Base-by-base conservation (phyloP, 768 basidiomycete species). In the Collybia nuda region DNA sequence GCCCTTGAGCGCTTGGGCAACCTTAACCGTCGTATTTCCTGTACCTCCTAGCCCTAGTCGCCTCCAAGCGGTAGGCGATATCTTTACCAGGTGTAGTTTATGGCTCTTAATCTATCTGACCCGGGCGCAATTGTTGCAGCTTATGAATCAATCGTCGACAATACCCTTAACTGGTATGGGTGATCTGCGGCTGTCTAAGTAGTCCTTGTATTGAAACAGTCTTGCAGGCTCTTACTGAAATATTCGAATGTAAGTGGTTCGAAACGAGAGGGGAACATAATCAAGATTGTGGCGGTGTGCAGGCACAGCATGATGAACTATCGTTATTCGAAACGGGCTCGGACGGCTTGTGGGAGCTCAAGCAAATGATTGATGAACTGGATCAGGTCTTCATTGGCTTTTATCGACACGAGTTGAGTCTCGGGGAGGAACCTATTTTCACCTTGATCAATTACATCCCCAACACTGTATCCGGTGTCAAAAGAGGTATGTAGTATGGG, bases 381-480 rank as follows among this genome's bases (percentile, higher is more conserved):
- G 57, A 67, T 7, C 62, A 70, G 40, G 68, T 76, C 9, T 76
- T 70, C 37, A 67, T 81, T 53, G 78, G 66, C 3, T 76, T 80
- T 52, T 76, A 74, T 60, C 73, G 73, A 22, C 72, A 77, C 57
- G 70, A 74, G 52, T 52, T 60, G 21, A 67, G 68, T 19, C 56
- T 51, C 17, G 12, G 32, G 3, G 32, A 32, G 32, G 63, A 67
- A 44, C 68, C 73, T 22, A 71, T 70, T 9, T 77, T 68, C 54
- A 62, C 71, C 38, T 55, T 79, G 18, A 68, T 80, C 52, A 78
- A 74, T 53, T 75, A 73, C 51, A 69, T 79, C 21, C 77, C 78
- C 17, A 53, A 66, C n/a, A 61, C 65, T 18, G 61, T 73, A 6
- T 71, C 76, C 9, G 73, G 68, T 5, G 71, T 70, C 22, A 55